These are phyloP conservation scores for Phialemoniopsis sp. DNA, from an alignment of 2,329 filamentous ascomycete genomes.

Conservation along the genomic window DNA sequence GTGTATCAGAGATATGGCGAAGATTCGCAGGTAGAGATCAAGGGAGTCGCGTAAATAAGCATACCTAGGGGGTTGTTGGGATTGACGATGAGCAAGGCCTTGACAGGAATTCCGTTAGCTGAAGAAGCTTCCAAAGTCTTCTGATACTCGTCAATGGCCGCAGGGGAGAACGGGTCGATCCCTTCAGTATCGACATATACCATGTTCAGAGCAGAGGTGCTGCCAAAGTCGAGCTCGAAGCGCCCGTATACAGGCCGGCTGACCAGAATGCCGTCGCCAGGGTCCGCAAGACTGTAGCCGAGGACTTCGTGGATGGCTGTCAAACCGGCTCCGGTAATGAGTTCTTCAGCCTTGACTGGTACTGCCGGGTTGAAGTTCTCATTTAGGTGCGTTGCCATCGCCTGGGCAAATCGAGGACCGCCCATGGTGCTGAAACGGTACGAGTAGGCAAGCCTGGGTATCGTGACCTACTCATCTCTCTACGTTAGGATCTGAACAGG, in stretches of 20 bases:
- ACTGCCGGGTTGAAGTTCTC: conserved; percentile 25
- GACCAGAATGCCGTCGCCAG: conserved; percentile 31
- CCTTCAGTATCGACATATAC: conserved; percentile 40
- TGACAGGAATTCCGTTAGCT: conserved; percentile 29
- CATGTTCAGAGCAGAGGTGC: conserved; percentile 33
- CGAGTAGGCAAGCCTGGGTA: conserved; percentile 20
- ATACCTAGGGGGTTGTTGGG: conserved; percentile 47
- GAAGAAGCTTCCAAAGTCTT: conserved; percentile 28
- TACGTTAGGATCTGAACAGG: no score
- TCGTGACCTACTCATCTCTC: conserved; percentile 20
- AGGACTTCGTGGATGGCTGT: conserved; percentile 34
- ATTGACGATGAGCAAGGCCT: conserved; percentile 46
- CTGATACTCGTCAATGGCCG: conserved; percentile 40
- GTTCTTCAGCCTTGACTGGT: conserved; percentile 20
- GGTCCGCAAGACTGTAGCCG: conserved; percentile 30
- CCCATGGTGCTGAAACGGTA: conserved; percentile 30
- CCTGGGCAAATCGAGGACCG: conserved; percentile 26
- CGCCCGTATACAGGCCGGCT: conserved; percentile 40
- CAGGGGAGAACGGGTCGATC: conserved; percentile 36
- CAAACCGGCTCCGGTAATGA: conserved; percentile 27
- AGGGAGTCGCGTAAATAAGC: no score
- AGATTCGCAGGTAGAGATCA: no score
- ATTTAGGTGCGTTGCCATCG: conserved; percentile 30
- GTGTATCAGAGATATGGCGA: no score
- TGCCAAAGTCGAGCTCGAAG: conserved; percentile 42